Evolutionary conservation across 1,139 yeast species (phyloP).

Genomic region (Debaryomycetaceae sp.): DNA sequence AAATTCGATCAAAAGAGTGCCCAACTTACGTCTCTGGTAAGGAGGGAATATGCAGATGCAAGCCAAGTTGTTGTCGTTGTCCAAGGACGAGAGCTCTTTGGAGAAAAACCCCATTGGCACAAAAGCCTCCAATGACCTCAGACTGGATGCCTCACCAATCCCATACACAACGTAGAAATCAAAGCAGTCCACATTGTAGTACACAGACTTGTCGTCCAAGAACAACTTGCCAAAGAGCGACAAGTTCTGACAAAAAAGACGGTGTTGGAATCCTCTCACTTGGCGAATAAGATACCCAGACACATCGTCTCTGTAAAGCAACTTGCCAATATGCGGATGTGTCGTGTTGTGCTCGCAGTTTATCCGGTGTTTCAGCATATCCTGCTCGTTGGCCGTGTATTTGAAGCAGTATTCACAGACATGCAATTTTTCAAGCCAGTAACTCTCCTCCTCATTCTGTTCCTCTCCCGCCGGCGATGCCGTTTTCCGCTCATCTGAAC

Average conservation of each 20-base stretch:
- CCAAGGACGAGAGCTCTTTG: conserved; percentile 81
- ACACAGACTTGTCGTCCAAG: conserved; percentile 87
- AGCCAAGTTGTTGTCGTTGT: conserved; percentile 75
- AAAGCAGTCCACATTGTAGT: conserved; percentile 72
- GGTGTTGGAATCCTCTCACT: conserved; percentile 61
- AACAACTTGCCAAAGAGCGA: conserved; percentile 84
- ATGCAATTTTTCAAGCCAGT: conserved; percentile 60
- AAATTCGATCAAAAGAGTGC: conserved; percentile 76
- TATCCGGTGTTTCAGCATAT: conserved; percentile 40
- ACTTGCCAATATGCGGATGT: conserved; percentile 52
- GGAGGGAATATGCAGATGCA: conserved; percentile 93
- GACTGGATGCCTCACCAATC: conserved; percentile 18
- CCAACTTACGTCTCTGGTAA: conserved; percentile 74
- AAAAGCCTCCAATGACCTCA: not conserved
- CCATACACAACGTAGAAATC: conserved; percentile 77
- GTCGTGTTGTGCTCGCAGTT: conserved; percentile 41
- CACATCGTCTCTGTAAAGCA: conserved; percentile 62
- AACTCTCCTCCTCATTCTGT: conserved; percentile 7
- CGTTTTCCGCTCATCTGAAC: not conserved
- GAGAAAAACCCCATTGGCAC: conserved; percentile 88
- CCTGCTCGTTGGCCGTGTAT: conserved; percentile 50
- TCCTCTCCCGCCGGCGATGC: not conserved
- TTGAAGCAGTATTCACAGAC: conserved; percentile 86
- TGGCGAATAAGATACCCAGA: conserved; percentile 51
- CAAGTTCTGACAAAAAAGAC: conserved; percentile 74